Base-by-base conservation (phyloP, 345 rosid genomes). In the Eucalyptus melliodora region DNA sequence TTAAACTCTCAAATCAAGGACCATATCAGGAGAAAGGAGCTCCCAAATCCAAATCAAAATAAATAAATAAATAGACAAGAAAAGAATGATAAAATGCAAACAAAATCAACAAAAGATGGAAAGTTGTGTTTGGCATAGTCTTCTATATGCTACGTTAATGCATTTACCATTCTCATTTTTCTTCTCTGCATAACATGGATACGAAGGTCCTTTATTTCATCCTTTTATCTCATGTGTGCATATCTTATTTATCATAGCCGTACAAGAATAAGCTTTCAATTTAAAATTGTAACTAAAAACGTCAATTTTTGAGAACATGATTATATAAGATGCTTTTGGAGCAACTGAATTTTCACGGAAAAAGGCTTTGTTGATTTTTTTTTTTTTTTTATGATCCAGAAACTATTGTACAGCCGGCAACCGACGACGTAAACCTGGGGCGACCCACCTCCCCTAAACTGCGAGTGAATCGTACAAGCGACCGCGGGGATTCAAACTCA, bases 361-460 rank as follows among this genome's bases (percentile, higher is more conserved):
- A 69, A 72, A 37, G 83, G 13, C 83, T 37, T 13, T 5, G 2
- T 72, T 1, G 45, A 9, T 45, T 45, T 9, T 9, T 9, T 45
- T 9, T 45, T 45, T 45, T 34, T 34, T 34, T 34, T 34, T 3
- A n/a, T n/a, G n/a, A n/a, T n/a, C n/a, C n/a, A n/a, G 0, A 0
- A 45, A 45, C 47, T 11, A 0, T 3, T 11, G 47, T 44, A 44
- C 3, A 44, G 47, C 10, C 3, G 3, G 3, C 10, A 44, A 3
- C 10, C 47, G 10, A 0, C 3, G 1, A 44, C 47, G 1, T 45
- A 45, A 45, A 45, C 47, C 11, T 11, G 11, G 45, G 47, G 47
- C 11, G 47, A 45, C 47, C 47, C 47, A 45, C 47, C 47, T 45
- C 47, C 47, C 47, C 47, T 0, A 45, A 0, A 45, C 3, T 11